Percentiles rank a stretch among this genome's conserved stretches.
Evolutionary conservation across 139 green algal genomes (phyloP).

Genomic region (Auxenochlorella pyrenoidosa): DNA sequence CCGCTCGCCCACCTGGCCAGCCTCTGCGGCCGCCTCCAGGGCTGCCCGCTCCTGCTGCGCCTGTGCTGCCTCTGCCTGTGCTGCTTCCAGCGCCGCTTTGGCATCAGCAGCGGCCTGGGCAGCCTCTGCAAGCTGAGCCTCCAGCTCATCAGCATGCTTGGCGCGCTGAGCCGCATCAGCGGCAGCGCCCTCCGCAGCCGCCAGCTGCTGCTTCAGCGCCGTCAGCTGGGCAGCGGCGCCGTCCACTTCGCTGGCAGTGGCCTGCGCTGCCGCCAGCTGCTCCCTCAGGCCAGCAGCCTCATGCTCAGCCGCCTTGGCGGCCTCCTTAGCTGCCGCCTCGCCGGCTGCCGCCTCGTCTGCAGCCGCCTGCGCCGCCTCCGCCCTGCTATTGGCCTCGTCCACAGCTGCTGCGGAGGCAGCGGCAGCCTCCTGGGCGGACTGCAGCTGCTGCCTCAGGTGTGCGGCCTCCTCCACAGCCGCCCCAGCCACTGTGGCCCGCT

Average conservation of each 20-base stretch:
- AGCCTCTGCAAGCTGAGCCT: neutral
- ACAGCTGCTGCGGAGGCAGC: neutral
- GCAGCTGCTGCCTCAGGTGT: neutral
- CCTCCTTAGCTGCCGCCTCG: neutral
- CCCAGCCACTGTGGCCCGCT: neutral
- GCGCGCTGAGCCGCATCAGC: neutral
- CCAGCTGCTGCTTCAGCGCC: neutral
- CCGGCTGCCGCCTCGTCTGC: neutral
- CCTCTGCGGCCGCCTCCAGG: neutral
- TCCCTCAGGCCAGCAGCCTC: neutral
- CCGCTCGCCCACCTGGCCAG: neutral
- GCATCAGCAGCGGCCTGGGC: neutral
- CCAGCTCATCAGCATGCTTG: neutral
- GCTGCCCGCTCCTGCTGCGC: neutral
- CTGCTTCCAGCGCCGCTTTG: neutral
- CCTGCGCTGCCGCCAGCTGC: constrained; percentile 2
- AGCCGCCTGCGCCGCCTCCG: neutral
- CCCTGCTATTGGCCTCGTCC: neutral
- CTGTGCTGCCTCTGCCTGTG: neutral
- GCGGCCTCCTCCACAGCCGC: neutral
- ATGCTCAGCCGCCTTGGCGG: neutral
- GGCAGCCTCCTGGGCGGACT: neutral
- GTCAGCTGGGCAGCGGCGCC: neutral
- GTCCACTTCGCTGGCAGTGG: neutral
- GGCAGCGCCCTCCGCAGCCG: neutral